Evolutionary conservation across 306 rosid species (phyloP).

Genomic region (Amphicarpaea edgeworthii): DNA sequence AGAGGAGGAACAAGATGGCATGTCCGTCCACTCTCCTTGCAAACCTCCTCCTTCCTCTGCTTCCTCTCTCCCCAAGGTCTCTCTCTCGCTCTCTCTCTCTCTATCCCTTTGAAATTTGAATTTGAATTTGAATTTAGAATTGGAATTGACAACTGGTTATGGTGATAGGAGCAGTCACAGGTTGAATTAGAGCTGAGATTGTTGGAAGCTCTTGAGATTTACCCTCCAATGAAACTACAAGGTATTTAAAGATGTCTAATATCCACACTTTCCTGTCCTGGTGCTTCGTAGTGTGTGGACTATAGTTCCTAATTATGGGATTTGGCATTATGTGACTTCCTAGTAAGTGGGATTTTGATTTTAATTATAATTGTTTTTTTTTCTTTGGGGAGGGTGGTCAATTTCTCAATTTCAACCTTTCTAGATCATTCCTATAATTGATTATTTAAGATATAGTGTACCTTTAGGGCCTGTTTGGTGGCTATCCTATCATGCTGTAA

Average conservation of each 20-base stretch:
- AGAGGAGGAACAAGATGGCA: slow-evolving; percentile 95
- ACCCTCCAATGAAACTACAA: slow-evolving; percentile 80
- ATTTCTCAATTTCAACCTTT: slow-evolving; percentile 7
- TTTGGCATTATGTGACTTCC: background rate
- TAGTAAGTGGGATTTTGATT: background rate
- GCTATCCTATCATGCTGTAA: background rate
- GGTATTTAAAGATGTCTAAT: slow-evolving; percentile 46
- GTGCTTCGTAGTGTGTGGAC: background rate
- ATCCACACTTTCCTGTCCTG: background rate
- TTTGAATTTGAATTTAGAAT: background rate
- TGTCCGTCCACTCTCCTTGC: slow-evolving; percentile 98
- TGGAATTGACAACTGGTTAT: slow-evolving; percentile 30
- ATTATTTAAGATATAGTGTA: background rate
- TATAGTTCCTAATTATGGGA: background rate
- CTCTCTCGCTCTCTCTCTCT: slow-evolving; percentile 43
- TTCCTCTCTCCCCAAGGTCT: slow-evolving; percentile 88
- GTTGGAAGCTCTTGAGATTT: slow-evolving; percentile 82
- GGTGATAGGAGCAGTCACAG: slow-evolving; percentile 76
- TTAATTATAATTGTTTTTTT: background rate
- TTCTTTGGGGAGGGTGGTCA: background rate
- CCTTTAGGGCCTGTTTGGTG: background rate
- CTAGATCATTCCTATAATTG: background rate
- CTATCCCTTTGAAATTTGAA: no score
- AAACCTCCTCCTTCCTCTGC: slow-evolving; percentile 96
- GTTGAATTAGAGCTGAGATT: slow-evolving; percentile 87